A percentile compares a stretch with the other conserved stretches of the same genome.
Evolutionary conservation across 192 early-diverging fungal species (phyloP).

Genomic region (Coemansia javaensis): DNA sequence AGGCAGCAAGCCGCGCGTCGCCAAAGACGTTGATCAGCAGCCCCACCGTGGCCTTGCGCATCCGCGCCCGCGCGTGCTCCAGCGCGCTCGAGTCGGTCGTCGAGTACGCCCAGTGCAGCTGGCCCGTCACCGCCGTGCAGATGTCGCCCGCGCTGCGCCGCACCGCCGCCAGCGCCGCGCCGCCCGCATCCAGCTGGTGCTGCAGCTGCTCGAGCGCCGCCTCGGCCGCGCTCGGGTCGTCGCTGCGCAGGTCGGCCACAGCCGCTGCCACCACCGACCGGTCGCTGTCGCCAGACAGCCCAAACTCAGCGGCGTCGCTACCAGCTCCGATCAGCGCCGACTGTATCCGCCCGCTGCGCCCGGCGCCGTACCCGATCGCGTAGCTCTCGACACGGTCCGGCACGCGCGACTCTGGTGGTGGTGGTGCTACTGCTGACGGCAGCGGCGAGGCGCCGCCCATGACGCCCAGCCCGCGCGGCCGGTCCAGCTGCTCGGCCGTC

Average conservation of each 20-base stretch:
- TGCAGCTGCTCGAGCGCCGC: conserved; percentile 33
- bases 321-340: neutral
- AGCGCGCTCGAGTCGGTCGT: conserved; percentile 16
- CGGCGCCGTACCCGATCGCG: conserved; percentile 37
- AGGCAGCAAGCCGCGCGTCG: conserved; percentile 59
- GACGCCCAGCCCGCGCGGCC: conserved; percentile 10
- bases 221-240: conserved; percentile 26
- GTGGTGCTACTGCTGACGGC: conserved; percentile 1
- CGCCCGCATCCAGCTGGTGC: conserved; percentile 7
- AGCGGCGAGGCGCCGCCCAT: no score
- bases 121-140: conserved; percentile 18
- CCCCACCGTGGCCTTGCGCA: conserved; percentile 63
- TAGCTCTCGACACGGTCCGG: neutral
- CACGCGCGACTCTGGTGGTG: conserved; percentile 1
- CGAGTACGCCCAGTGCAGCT: conserved; percentile 34
- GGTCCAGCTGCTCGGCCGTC: conserved; percentile 24
- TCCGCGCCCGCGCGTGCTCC: conserved; percentile 45
- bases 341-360: conserved; percentile 9
- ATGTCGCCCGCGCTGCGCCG: conserved; percentile 16
- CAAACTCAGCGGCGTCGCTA: conserved; percentile 18
- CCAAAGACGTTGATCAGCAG: conserved; percentile 74
- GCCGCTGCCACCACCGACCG: conserved; percentile 36
- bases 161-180: conserved; percentile 13
- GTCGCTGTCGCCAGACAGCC: conserved; percentile 23
- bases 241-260: conserved; percentile 31